These are phyloP conservation scores for Primulina tabacum DNA, from an alignment of 257 asterid species.

Conservation along the genomic window DNA sequence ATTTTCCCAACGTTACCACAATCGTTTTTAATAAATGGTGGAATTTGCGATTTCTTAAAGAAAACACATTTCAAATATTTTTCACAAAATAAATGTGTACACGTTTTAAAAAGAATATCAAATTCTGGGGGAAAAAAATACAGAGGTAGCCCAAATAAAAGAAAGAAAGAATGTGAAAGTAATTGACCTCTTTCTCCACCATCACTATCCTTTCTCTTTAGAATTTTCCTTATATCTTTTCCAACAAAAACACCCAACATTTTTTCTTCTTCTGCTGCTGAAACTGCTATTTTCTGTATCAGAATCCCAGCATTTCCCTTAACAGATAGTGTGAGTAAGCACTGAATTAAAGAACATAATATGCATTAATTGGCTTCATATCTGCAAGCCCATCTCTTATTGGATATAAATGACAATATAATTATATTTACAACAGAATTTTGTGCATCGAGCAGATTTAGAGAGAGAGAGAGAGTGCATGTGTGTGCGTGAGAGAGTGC, in stretches of 20 bases:
- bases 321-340: slow-evolving; percentile 18
- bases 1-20: slow-evolving; percentile 11
- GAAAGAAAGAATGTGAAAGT: background rate
- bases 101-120: background rate
- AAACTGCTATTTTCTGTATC: slow-evolving; percentile 17
- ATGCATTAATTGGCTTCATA: slow-evolving; percentile 21
- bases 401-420: background rate
- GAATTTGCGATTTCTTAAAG: slow-evolving; percentile 13
- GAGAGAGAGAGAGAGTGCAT: slow-evolving; percentile 26
- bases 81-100: background rate
- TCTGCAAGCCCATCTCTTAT: slow-evolving; percentile 19
- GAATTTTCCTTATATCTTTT: slow-evolving; percentile 77
- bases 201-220: slow-evolving; percentile 96
- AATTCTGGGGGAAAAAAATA: slow-evolving; percentile 3
- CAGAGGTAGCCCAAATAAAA: background rate
- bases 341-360: slow-evolving; percentile 16
- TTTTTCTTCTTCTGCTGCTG: slow-evolving; percentile 15
- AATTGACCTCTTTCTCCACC: slow-evolving; percentile 82
- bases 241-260: slow-evolving; percentile 65
- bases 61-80: slow-evolving; percentile 13
- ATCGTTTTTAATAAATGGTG: background rate
- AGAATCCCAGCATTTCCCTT: slow-evolving; percentile 28
- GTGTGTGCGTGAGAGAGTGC: slow-evolving; percentile 4
- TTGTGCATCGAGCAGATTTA: slow-evolving; percentile 30
- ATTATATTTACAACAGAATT: slow-evolving; percentile 5